Conservation (phyloP, 2,329 filamentous ascomycete species). For the Phaeosphaeriaceae sp. region DNA sequence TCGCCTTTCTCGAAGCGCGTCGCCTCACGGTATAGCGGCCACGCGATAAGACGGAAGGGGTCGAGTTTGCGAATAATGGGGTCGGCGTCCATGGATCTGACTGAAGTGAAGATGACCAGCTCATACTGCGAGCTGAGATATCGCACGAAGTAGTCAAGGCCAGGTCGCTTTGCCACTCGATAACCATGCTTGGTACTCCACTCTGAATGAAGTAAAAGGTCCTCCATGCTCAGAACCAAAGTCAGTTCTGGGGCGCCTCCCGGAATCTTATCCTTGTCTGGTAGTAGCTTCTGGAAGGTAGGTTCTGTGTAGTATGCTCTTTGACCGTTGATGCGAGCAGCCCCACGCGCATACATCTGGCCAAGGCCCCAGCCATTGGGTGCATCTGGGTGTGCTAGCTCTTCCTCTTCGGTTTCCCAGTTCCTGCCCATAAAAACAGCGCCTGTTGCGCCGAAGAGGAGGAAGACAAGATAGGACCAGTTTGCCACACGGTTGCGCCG, state of each 20-base stretch:
- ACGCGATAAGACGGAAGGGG: constrained; percentile 92
- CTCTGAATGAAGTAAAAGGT: constrained; percentile 91
- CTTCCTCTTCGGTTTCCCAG: constrained; percentile 80
- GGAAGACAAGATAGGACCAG: constrained; percentile 70
- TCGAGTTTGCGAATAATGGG: constrained; percentile 92
- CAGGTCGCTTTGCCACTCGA: constrained; percentile 92
- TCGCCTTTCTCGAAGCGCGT: constrained; percentile 96
- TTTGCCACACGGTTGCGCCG: constrained; percentile 78
- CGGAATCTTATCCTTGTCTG: constrained; percentile 66
- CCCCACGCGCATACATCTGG: constrained; percentile 81
- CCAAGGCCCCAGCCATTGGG: constrained; percentile 79
- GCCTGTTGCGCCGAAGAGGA: constrained; percentile 63
- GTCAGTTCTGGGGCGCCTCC: constrained; percentile 84
- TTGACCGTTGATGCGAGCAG: constrained; percentile 74
- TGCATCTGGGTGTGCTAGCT: constrained; percentile 69
- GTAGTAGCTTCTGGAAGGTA: constrained; percentile 90
- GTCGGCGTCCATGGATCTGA: constrained; percentile 83
- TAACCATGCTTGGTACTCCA: constrained; percentile 95
- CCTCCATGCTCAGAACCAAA: constrained; percentile 88
- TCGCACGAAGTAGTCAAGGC: constrained; percentile 94
- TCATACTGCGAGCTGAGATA: constrained; percentile 99
- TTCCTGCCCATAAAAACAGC: constrained; percentile 82
- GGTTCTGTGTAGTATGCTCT: constrained; percentile 96
- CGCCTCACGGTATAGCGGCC: constrained; percentile 94
- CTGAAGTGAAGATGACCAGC: constrained; percentile 90